Evolutionary conservation across 306 rosid genomes (phyloP), one percentile per base, ranked within the genome.

Genomic region (Rosa rugosa): DNA sequence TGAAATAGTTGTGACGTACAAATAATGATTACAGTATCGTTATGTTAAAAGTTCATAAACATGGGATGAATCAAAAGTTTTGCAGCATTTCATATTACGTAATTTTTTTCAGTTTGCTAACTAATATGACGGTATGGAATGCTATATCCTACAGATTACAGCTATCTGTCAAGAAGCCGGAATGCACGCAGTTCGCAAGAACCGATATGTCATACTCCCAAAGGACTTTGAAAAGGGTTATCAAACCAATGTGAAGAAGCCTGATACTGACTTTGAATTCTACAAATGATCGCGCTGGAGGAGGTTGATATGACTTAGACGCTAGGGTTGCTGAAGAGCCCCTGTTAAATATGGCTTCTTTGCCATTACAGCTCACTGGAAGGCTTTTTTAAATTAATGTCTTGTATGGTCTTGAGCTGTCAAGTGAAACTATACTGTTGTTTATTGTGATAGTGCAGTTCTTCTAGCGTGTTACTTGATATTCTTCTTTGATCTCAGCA

Each of bases 161-260:
- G 99, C 99, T 44, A 93, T 96, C 67, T 95, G 99, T 84, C 99
- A 95, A 88, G 99, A 95, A 84, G 99, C 99, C 4, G 98, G 99
- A 80, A 96, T 96, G 99, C 99, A 96, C 23, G 99, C 99, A 31
- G 99, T 96, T 70, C 89, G 99, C 11, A 96, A 96, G 89, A 96
- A 96, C 86, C 85, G 99, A 77, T 96, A 96, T 47, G 92, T 96
- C 79, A 96, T 96, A 73, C 89, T 96, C 59, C 99, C 99, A 1
- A 96, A 96, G 92, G 99, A 96, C 84, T 96, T 96, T 20, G 99
- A 96, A 86, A 96, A 96, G 93, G 99, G 99, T 36, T 96, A 96
- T 76, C 80, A 97, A 69, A 93, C 96, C 62, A 96, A 96, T 31
- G 99, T 96, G 85, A 96, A 96, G 96, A 96, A 96, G 86, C 98